These are phyloP conservation scores for Ophiostoma fasciatum DNA, from an alignment of 2,329 filamentous ascomycete genomes.

Conservation along the genomic window DNA sequence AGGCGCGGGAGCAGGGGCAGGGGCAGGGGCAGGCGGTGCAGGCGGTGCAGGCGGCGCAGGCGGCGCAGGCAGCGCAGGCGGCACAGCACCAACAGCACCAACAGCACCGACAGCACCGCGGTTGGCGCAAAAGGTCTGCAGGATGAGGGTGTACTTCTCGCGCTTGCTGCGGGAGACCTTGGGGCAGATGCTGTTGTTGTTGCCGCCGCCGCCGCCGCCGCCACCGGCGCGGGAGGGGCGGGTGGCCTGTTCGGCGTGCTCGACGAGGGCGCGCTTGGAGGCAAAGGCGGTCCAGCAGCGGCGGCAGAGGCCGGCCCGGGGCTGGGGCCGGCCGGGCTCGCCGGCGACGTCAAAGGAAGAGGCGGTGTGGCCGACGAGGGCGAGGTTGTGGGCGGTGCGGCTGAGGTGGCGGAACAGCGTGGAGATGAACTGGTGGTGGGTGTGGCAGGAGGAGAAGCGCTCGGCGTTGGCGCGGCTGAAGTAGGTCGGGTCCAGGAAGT, in stretches of 20 bases:
- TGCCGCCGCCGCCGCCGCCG: too few relatives aligned
- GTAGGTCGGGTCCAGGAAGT: slow-evolving; percentile 11
- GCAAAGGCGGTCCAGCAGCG: slow-evolving; percentile 19
- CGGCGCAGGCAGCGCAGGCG: too few relatives aligned
- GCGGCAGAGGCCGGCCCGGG: slow-evolving; percentile 18
- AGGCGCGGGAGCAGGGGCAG: too few relatives aligned
- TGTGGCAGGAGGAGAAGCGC: slow-evolving; percentile 19
- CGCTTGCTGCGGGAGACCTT: slow-evolving; percentile 17
- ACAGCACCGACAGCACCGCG: too few relatives aligned
- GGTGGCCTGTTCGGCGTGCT: slow-evolving; percentile 15
- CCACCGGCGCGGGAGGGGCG: too few relatives aligned
- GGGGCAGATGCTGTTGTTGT: background rate
- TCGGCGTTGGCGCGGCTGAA: slow-evolving; percentile 14
- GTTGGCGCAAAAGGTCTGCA: slow-evolving; percentile 14
- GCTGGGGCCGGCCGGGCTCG: slow-evolving; percentile 13
- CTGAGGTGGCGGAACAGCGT: slow-evolving; percentile 20
- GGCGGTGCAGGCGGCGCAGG: too few relatives aligned
- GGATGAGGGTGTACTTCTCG: slow-evolving; percentile 17
- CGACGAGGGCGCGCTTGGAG: slow-evolving; percentile 13
- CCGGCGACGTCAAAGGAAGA: slow-evolving; percentile 17
- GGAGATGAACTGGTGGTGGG: slow-evolving; percentile 19
- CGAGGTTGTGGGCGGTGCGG: slow-evolving; percentile 18
- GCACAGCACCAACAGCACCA: too few relatives aligned
- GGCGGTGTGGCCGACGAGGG: slow-evolving; percentile 13
- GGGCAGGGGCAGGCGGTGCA: too few relatives aligned